These are phyloP conservation scores for Purpureocillium takamizusanense DNA, from an alignment of 2,329 filamentous ascomycete species.

Conservation along the genomic window DNA sequence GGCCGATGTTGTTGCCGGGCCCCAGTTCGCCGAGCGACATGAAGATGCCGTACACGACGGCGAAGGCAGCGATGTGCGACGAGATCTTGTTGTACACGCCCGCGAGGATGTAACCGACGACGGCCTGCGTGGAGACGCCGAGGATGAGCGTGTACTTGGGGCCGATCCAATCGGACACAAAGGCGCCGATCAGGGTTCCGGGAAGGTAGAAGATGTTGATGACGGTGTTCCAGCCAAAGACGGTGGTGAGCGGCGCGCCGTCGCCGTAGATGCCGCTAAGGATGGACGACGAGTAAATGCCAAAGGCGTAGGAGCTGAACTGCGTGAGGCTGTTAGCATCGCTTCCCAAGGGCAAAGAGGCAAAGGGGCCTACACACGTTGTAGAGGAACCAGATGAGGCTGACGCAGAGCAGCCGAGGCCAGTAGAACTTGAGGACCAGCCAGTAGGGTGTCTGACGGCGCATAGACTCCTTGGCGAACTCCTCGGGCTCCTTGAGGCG, in stretches of 20 bases:
- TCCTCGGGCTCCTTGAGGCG: constrained; percentile 73
- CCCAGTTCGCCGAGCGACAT: constrained; percentile 46
- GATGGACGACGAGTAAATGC: constrained; percentile 75
- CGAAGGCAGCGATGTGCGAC: constrained; percentile 30
- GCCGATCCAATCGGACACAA: constrained; percentile 68
- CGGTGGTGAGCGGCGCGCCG: constrained; percentile 56
- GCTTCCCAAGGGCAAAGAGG: neutral
- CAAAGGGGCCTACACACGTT: constrained; percentile 36
- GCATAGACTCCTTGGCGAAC: constrained; percentile 63
- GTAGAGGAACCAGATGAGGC: constrained; percentile 78
- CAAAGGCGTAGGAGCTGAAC: constrained; percentile 78
- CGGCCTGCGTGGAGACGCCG: constrained; percentile 62
- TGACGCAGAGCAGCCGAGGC: constrained; percentile 59
- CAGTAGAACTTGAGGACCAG: constrained; percentile 61
- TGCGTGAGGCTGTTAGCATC: constrained; percentile 9
- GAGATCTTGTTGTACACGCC: constrained; percentile 66
- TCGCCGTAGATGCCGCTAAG: constrained; percentile 54
- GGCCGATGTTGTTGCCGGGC: constrained; percentile 84
- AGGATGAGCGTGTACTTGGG: constrained; percentile 64
- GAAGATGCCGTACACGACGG: constrained; percentile 28
- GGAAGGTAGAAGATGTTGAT: constrained; percentile 87
- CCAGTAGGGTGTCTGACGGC: constrained; percentile 44
- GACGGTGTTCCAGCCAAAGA: constrained; percentile 82
- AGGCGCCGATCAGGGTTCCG: constrained; percentile 69
- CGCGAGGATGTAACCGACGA: constrained; percentile 85